Base-by-base conservation (phyloP, 2,329 filamentous ascomycete genomes). In the Whalleya microplaca region DNA sequence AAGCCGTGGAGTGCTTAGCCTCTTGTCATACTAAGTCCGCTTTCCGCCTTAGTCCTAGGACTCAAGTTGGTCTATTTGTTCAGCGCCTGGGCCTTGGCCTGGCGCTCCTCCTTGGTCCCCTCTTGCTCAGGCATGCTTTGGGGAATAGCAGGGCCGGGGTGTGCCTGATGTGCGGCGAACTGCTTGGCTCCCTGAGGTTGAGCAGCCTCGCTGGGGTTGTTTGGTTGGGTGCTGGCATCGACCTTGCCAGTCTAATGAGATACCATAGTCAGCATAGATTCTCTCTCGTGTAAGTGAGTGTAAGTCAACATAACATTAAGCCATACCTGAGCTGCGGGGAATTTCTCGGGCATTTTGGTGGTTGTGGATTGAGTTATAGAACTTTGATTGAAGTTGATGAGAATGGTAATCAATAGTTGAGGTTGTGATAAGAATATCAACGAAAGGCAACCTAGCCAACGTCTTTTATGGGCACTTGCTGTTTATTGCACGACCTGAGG, bases 31-130 rank as follows among this genome's bases (percentile, higher is more conserved):
- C n/a, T n/a, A 21, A 21, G 8, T 41, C 21, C 41, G 21, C 43
- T 12, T 20, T 20, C 21, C 9, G 23, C 14, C 18, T 29, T 45
- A 5, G 14, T 20, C 41, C 32, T 12, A 37, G 8, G 32, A 37
- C 32, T 14, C 32, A 37, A 37, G 44, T 21, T 32, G 6, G 41
- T 69, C 88, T 72, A 75, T 69, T 88, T 85, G 78, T 91, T 91
- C 72, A 91, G 66, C 67, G 84, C 84, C 70, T 85, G 77, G 58
- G 85, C 86, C 71, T 84, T 86, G 12, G 82, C 85, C 67, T 81
- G 77, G 51, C 88, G 82, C 67, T 91, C 88, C 71, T 89, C 87
- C 74, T 88, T 89, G 56, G 82, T 84, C 16, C 84, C 85, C 75
- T 87, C 84, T 70, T 82, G 71, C 48, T 81, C 73, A 16, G 79